Evolutionary conservation across 768 basidiomycete species (phyloP).

Genomic region (Tephrocybe sp.): DNA sequence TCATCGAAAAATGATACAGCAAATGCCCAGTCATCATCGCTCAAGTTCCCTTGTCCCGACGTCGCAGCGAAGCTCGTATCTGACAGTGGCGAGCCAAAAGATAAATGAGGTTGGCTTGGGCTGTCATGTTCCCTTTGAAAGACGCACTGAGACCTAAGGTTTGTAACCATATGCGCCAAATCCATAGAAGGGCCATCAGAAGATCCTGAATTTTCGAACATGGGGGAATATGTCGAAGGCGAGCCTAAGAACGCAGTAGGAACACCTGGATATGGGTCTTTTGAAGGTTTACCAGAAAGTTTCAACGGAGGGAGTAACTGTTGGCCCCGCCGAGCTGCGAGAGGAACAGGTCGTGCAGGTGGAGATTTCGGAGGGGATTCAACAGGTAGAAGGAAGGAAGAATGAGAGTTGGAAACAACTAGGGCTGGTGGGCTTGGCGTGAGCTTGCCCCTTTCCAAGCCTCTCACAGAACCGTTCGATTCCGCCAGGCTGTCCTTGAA

Average conservation of each 20-base stretch:
- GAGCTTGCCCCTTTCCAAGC: slow-evolving; percentile 15
- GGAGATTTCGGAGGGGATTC: slow-evolving; percentile 29
- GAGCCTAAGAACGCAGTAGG: slow-evolving; percentile 43
- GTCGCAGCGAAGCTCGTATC: slow-evolving; percentile 11
- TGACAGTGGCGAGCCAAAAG: slow-evolving; percentile 6
- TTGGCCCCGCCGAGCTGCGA: slow-evolving; percentile 38
- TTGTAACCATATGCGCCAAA: slow-evolving; percentile 44
- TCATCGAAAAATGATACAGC: slow-evolving; percentile 25
- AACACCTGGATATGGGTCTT: slow-evolving; percentile 35
- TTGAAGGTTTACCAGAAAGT: slow-evolving; percentile 14
- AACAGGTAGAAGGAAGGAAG: slow-evolving; percentile 31
- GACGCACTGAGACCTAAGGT: slow-evolving; percentile 37
- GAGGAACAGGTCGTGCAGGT: slow-evolving; percentile 17
- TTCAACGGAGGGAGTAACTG: slow-evolving; percentile 28
- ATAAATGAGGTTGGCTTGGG: neutral
- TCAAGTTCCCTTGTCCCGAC: slow-evolving; percentile 8
- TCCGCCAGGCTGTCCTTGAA: slow-evolving; percentile 29
- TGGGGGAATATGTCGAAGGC: slow-evolving; percentile 34
- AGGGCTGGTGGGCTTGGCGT: slow-evolving; percentile 30
- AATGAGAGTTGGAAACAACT: slow-evolving; percentile 41
- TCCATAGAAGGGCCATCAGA: slow-evolving; percentile 26
- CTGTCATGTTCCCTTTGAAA: slow-evolving; percentile 15
- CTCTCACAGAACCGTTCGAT: slow-evolving; percentile 12
- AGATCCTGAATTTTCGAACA: slow-evolving; percentile 25
- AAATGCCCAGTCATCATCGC: slow-evolving; percentile 36